Base-by-base conservation (phyloP, 176 grass and related monocot species). In the Ananas comosus region DNA sequence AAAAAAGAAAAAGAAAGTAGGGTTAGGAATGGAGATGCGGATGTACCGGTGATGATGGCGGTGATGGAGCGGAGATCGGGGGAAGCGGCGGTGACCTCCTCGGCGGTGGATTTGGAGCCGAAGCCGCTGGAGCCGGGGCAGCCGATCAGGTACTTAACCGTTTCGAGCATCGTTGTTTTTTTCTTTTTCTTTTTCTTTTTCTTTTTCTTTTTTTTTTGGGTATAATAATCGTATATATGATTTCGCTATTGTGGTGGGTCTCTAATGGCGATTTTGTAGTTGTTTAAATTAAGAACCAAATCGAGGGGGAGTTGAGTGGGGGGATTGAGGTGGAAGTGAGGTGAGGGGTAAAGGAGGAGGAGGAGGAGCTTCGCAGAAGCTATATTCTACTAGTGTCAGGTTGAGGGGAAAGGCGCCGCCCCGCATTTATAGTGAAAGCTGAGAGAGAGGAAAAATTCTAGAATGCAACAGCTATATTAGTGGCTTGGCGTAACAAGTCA, bases 41-140 rank as follows among this genome's bases (percentile, higher is more conserved):
- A 79, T 51, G 16, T 81, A 57, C 89, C 93, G 12, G 94, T 93
- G 77, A 99, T 88, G 63, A 99, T 82, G 52, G 89, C 87, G 0
- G 86, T 99, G 51, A 88, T 50, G 3, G 68, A 52, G 64, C 53
- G 9, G 13, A 93, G 82, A 76, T 82, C 78, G 2, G 75, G 69
- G 48, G 74, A 82, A 0, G 78, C 58, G 0, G 54, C 68, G 19
- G 86, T 89, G 11, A 92, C 86, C 0, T 90, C 84, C 33, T 99
- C 89, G 2, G 84, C 87, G 12, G 94, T 99, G 14, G 87, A 84
- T 64, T 83, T 92, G 11, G 94, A 99, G 10, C 89, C 94, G 66
- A 93, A 99, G 1, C 94, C 94, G 53, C 49, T 93, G 1, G 70
- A 69, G 9, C 94, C 94, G 0, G 86, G 69, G 2, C 80, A 90